phyloP scores from a whole-genome alignment of 805 yeast species.

The Wickerhamiella galacta region DNA sequence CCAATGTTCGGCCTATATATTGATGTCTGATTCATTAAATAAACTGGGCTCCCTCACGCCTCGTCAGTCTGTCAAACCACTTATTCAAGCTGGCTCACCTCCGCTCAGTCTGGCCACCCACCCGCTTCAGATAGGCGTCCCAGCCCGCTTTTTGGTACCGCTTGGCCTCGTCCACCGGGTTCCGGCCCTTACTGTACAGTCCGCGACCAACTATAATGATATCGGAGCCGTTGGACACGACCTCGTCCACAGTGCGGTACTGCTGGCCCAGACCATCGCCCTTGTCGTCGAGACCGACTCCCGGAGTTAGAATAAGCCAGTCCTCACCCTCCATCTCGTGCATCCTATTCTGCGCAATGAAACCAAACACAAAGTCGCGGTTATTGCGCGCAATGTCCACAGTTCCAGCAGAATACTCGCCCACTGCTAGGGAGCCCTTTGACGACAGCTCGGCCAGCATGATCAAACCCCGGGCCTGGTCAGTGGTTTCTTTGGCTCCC shows the following conservation, averaged over 20 bases:
- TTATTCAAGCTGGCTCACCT: no score
- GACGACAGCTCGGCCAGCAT: constrained; percentile 94
- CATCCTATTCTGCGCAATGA: constrained; percentile 84
- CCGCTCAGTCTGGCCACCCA: no score
- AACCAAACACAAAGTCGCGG: constrained; percentile 84
- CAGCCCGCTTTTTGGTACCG: constrained; percentile 91
- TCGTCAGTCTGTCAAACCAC: no score
- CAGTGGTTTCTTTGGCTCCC: constrained; percentile 50
- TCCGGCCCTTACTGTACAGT: constrained; percentile 83
- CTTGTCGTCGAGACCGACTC: constrained; percentile 93
- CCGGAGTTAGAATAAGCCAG: constrained; percentile 96
- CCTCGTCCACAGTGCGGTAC: constrained; percentile 81
- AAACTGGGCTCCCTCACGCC: no score
- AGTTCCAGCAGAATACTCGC: constrained; percentile 75
- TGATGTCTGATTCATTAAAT: no score
- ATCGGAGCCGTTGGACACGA: constrained; percentile 73
- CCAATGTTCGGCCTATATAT: no score
- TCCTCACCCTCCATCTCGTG: constrained; percentile 57
- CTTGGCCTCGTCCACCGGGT: constrained; percentile 71
- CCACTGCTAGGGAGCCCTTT: constrained; percentile 83
- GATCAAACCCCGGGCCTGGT: constrained; percentile 60
- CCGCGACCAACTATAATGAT: constrained; percentile 98
- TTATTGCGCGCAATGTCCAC: constrained; percentile 81
- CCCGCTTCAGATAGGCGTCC: constrained; percentile 56
- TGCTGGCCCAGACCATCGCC: constrained; percentile 96